Percentiles rank a stretch among this genome's conserved stretches.
phyloP scores from a whole-genome alignment of 805 yeast genomes.

The Ogataea corticis region DNA sequence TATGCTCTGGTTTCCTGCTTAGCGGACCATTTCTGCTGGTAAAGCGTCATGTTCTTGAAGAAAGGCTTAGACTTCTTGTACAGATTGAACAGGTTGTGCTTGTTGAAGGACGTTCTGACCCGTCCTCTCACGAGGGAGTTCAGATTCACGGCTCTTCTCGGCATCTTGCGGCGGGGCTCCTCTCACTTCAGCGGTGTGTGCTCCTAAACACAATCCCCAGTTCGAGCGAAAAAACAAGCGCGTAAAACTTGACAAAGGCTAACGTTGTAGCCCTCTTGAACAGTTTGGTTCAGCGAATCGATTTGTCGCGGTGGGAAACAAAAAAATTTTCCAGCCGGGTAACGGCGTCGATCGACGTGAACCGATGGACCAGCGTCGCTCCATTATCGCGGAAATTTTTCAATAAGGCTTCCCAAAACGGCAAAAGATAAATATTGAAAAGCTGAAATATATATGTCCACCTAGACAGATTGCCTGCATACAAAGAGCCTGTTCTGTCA shows the following conservation, averaged over 20 bases:
- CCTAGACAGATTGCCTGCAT: neutral
- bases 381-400: conserved; percentile 1
- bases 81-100: conserved; percentile 84
- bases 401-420: conserved; percentile 10
- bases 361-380: conserved; percentile 15
- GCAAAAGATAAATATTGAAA: conserved; percentile 12
- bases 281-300: too few species aligned
- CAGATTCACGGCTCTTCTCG: conserved; percentile 31
- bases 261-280: too few species aligned
- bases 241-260: too few species aligned
- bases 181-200: neutral
- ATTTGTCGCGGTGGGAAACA: too few species aligned
- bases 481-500: too few species aligned
- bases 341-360: conserved; percentile 4
- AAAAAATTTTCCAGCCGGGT: conserved; percentile 5
- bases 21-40: conserved; percentile 88
- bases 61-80: conserved; percentile 64
- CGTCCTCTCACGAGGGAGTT: conserved; percentile 39
- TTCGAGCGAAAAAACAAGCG: neutral
- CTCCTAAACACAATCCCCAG: too few species aligned
- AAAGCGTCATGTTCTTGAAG: conserved; percentile 66
- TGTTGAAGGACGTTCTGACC: conserved; percentile 88
- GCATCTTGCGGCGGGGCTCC: conserved; percentile 21
- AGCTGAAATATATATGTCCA: neutral
- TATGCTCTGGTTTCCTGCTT: conserved; percentile 91